Base-by-base conservation (phyloP, 1,284 basidiomycete genomes). In the Moniliella sp. region DNA sequence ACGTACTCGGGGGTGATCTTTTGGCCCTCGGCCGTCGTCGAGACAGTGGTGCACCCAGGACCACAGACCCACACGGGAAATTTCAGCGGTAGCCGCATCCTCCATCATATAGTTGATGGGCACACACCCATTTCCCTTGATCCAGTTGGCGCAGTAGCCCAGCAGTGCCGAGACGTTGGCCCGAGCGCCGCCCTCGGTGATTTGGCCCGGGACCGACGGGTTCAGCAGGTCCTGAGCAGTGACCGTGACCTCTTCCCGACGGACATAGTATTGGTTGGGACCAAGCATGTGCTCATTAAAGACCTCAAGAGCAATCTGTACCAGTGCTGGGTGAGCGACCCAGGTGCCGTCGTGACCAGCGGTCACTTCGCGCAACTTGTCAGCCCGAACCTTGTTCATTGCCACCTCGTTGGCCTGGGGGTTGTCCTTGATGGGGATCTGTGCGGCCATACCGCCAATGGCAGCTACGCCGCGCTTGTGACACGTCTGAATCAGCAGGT, bases 401-500 rank as follows among this genome's bases (percentile, higher is more conserved):
- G 84, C 91, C n/a, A 72, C 64, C 31, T 88, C 79, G 66, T 99
- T 97, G 39, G 83, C 86, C 50, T 75, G 72, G 18, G 74, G 68
- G 61, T 99, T 82, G 59, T 83, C 76, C 69, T 88, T 97, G 71
- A 97, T 93, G 25, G 91, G 91, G 58, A 99, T 97, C 61, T 93
- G 84, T 14, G 91, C 91, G 28, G 62, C 55, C 64, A 66, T 99
- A 50, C 91, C 91, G 48, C 91, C 91, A 76, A 99, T 94, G 10
- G 88, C 91, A 12, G 91, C 88, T 15, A 94, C 91, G 56, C 84
- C 81, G 53, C 88, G 84, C 62, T 71, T 82, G 64, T 99, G 88
- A 66, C 91, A 99, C 11, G 86, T 99, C 67, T 94, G 78, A 63
- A 99, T 94, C 43, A 97, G 72, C 28, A 94, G 74, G 35, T 78